phyloP scores from a whole-genome alignment of 1,139 yeast species.

The Geotrichum reessii region DNA sequence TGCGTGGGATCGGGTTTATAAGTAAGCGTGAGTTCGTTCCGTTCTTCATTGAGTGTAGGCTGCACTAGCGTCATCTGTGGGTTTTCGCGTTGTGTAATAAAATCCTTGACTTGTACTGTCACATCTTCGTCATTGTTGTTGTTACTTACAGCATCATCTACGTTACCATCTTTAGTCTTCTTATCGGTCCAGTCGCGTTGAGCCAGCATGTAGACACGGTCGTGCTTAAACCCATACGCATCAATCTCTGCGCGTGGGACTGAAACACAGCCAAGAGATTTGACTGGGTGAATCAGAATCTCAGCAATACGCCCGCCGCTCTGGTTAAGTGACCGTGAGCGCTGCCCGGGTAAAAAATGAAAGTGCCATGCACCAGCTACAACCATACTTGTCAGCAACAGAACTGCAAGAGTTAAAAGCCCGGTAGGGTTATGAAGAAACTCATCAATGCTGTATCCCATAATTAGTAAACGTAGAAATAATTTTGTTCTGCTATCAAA shows the following conservation, averaged over 20 bases:
- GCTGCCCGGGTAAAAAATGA: background rate
- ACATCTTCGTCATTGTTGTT: background rate
- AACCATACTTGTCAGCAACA: background rate
- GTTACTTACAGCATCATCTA: background rate
- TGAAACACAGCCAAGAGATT: constrained; percentile 39
- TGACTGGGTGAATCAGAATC: constrained; percentile 40
- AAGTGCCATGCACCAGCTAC: background rate
- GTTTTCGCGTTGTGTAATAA: constrained; percentile 36
- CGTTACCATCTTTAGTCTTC: background rate
- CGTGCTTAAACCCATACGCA: constrained; percentile 40
- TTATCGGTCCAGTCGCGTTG: constrained; percentile 25
- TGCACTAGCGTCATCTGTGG: constrained; percentile 36
- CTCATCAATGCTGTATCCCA: background rate
- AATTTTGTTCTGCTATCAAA: too few relatives aligned
- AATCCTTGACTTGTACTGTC: constrained; percentile 25
- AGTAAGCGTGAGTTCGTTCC: constrained; percentile 30
- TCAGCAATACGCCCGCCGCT: constrained; percentile 9
- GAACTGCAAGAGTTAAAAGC: background rate
- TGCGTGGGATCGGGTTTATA: constrained; percentile 26
- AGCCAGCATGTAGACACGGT: constrained; percentile 41
- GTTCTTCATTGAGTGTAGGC: constrained; percentile 27
- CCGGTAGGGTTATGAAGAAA: background rate
- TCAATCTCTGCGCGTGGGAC: constrained; percentile 36
- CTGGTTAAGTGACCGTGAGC: background rate
- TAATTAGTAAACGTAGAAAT: too few relatives aligned